Evolutionary conservation across 176 grass and related monocot genomes (phyloP).

Genomic region (Pontederia paniculata): DNA sequence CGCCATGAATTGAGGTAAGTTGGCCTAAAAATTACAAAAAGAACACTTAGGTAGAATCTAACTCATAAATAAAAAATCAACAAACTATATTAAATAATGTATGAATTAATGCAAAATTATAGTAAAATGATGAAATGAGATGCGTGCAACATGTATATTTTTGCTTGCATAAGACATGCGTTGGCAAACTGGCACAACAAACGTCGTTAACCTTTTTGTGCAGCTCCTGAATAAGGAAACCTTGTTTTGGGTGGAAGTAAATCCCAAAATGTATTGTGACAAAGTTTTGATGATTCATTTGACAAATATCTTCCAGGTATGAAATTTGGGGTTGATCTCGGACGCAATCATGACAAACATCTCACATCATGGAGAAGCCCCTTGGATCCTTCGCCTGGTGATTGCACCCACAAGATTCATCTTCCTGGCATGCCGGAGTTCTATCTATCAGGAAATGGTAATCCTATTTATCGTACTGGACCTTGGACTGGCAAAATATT

Average conservation of each 20-base stretch:
- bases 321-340: slow-evolving; percentile 38
- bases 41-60: too few species aligned
- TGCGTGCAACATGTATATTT: too few species aligned
- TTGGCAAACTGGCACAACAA: too few species aligned
- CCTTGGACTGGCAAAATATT: slow-evolving; percentile 50
- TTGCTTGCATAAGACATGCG: neutral
- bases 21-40: too few species aligned
- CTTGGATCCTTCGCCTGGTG: slow-evolving; percentile 34
- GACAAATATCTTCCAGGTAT: slow-evolving; percentile 65
- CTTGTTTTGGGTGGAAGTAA: too few species aligned
- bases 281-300: slow-evolving; percentile 58
- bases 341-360: slow-evolving; percentile 15
- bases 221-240: too few species aligned
- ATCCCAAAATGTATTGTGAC: neutral
- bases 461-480: slow-evolving; percentile 34
- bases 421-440: slow-evolving; percentile 36
- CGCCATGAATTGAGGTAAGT: too few species aligned
- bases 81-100: too few species aligned
- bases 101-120: too few species aligned
- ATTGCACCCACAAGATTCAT: slow-evolving; percentile 33
- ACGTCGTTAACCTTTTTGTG: too few species aligned
- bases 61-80: too few species aligned
- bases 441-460: slow-evolving; percentile 26
- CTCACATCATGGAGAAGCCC: slow-evolving; percentile 51
- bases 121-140: too few species aligned